Conservation (phyloP, 495 filamentous ascomycete species). For the Aspergillus kassunensis region DNA sequence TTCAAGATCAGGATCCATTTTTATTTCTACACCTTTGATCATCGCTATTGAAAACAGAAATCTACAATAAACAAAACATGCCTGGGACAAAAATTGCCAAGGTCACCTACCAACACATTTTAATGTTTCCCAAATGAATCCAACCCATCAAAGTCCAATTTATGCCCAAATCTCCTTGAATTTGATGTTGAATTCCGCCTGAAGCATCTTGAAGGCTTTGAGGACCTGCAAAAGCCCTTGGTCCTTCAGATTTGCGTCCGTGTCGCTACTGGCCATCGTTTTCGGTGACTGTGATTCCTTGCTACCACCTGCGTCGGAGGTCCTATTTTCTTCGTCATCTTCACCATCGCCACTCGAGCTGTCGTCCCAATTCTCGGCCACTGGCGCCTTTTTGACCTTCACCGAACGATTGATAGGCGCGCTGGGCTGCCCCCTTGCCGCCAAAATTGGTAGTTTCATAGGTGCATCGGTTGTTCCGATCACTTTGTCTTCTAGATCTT, state of each 20-base stretch:
- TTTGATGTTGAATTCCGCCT: slow-evolving; percentile 59
- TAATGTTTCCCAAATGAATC: too few species aligned
- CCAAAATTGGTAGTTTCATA: not conserved
- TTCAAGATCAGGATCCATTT: not conserved
- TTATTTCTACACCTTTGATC: too few species aligned
- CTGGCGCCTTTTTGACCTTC: slow-evolving; percentile 4
- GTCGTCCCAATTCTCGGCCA: slow-evolving; percentile 22
- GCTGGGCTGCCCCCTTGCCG: not conserved
- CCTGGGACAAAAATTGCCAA: too few species aligned
- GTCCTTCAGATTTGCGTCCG: not conserved
- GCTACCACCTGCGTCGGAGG: not conserved
- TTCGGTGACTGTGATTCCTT: not conserved
- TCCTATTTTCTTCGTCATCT: slow-evolving; percentile 6
- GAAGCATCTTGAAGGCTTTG: slow-evolving; percentile 51
- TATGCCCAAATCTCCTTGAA: slow-evolving; percentile 54
- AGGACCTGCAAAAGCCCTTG: slow-evolving; percentile 45
- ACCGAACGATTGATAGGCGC: not conserved
- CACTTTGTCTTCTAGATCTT: slow-evolving; percentile 6
- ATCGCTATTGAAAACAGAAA: too few species aligned
- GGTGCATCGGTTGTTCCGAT: not conserved
- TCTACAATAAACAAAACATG: too few species aligned
- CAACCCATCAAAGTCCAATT: slow-evolving; percentile 23
- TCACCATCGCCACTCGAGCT: slow-evolving; percentile 6
- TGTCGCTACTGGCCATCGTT: not conserved
- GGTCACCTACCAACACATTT: too few species aligned